Percentiles rank a stretch among this genome's conserved stretches.
These are phyloP conservation scores for Sporothrix inflata DNA, from an alignment of 2,329 filamentous ascomycete genomes.

Conservation along the genomic window DNA sequence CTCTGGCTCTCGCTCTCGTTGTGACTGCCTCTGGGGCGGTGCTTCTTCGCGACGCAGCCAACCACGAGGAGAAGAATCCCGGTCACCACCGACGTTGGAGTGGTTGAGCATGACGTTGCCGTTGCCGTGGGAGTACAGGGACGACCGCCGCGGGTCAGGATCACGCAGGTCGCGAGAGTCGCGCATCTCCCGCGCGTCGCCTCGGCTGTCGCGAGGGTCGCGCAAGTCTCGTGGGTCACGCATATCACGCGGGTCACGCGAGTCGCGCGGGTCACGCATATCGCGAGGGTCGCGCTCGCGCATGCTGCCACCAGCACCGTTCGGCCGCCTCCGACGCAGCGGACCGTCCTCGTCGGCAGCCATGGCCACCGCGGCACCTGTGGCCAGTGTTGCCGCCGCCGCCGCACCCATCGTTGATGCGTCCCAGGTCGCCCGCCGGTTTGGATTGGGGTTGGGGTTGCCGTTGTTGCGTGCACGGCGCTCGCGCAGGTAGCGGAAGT, in stretches of 20 bases:
- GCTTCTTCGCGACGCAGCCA: background rate
- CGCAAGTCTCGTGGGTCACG: background rate
- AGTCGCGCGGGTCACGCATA: background rate
- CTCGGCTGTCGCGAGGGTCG: background rate
- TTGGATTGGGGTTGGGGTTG: background rate
- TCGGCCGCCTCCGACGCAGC: background rate
- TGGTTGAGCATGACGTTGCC: constrained; percentile 10
- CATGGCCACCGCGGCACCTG: background rate
- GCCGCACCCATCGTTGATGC: constrained; percentile 1
- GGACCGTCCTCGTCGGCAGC: background rate
- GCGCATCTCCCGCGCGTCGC: background rate
- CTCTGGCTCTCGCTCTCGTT: constrained; percentile 1
- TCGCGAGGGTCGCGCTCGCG: constrained; percentile 6
- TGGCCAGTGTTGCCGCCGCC: background rate
- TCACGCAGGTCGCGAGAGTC: constrained; percentile 1
- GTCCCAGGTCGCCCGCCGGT: constrained; percentile 21
- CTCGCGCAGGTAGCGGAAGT: constrained; percentile 21
- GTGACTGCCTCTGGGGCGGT: background rate
- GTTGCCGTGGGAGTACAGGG: constrained; percentile 26
- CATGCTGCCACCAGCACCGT: constrained; percentile 3
- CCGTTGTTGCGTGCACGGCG: constrained; percentile 14
- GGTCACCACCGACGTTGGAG: background rate
- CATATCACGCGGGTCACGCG: background rate
- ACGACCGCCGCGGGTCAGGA: background rate
- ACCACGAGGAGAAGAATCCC: background rate